These are phyloP conservation scores for Gracilaria gracilis DNA, from an alignment of 23 red algal species.

Conservation along the genomic window DNA sequence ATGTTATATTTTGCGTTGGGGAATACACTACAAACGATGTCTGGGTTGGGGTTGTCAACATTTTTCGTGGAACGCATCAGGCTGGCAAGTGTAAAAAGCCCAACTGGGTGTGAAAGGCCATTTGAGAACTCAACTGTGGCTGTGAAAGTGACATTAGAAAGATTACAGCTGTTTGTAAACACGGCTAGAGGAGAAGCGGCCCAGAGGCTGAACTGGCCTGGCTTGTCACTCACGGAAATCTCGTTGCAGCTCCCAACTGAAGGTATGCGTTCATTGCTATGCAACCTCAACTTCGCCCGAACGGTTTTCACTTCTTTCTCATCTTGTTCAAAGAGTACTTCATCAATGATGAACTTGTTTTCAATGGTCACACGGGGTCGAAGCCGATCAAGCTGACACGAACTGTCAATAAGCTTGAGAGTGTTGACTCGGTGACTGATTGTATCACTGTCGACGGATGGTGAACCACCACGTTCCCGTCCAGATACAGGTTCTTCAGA, in stretches of 20 bases:
- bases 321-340: background rate
- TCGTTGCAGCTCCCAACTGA: slow-evolving; percentile 20
- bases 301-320: background rate
- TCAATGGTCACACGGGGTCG: background rate
- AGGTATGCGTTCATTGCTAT: slow-evolving; percentile 8
- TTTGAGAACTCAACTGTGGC: background rate
- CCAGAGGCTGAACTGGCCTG: background rate
- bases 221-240: background rate
- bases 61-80: background rate
- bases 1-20: background rate
- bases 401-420: background rate
- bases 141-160: slow-evolving; percentile 6
- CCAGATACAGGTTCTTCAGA: background rate
- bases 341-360: background rate
- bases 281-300: slow-evolving; percentile 5
- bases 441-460: background rate
- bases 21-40: background rate
- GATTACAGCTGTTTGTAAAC: slow-evolving; percentile 11
- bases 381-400: background rate
- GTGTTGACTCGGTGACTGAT: background rate
- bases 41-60: background rate
- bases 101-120: background rate
- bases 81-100: slow-evolving; percentile 23
- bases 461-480: background rate
- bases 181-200: background rate